Conservation (phyloP, 2,329 filamentous ascomycete genomes). For the Fusarium sp. region DNA sequence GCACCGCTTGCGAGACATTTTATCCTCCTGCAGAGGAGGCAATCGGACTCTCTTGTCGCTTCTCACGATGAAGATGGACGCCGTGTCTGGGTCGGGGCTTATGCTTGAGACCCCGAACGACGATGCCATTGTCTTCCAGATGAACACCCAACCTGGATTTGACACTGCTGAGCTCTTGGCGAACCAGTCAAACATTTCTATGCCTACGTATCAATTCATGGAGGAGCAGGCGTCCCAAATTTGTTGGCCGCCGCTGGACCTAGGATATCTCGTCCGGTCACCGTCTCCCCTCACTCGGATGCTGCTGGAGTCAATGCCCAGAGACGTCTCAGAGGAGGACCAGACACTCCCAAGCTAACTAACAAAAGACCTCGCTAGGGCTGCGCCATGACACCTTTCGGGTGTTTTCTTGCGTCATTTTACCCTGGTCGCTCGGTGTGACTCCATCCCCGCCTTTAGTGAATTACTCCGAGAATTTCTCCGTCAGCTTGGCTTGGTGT, state of each 20-base stretch:
- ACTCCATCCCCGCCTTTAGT: slow-evolving; percentile 23
- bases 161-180: slow-evolving; percentile 32
- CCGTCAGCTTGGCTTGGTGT: slow-evolving; percentile 29
- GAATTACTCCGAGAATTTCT: slow-evolving; percentile 39
- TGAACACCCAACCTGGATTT: slow-evolving; percentile 24
- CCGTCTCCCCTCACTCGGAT: slow-evolving; percentile 44
- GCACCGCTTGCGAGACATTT: slow-evolving; percentile 52
- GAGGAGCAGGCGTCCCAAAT: slow-evolving; percentile 42
- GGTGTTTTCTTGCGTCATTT: slow-evolving; percentile 32
- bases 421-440: slow-evolving; percentile 11
- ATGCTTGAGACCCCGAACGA: slow-evolving; percentile 20
- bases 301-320: slow-evolving; percentile 42
- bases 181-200: slow-evolving; percentile 28
- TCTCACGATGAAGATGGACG: slow-evolving; percentile 47
- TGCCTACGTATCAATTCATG: slow-evolving; percentile 45
- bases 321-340: slow-evolving; percentile 34
- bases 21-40: slow-evolving; percentile 57
- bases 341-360: slow-evolving; percentile 12
- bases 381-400: slow-evolving; percentile 32
- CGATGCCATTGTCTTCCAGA: slow-evolving; percentile 19
- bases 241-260: slow-evolving; percentile 42
- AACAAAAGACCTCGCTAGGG: not conserved
- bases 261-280: slow-evolving; percentile 42
- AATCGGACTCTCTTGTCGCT: slow-evolving; percentile 54
- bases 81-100: slow-evolving; percentile 33